A percentile compares a stretch with the other conserved stretches of the same genome.
phyloP scores from a whole-genome alignment of 2,329 filamentous ascomycete genomes.

The Calonectria pteridis region DNA sequence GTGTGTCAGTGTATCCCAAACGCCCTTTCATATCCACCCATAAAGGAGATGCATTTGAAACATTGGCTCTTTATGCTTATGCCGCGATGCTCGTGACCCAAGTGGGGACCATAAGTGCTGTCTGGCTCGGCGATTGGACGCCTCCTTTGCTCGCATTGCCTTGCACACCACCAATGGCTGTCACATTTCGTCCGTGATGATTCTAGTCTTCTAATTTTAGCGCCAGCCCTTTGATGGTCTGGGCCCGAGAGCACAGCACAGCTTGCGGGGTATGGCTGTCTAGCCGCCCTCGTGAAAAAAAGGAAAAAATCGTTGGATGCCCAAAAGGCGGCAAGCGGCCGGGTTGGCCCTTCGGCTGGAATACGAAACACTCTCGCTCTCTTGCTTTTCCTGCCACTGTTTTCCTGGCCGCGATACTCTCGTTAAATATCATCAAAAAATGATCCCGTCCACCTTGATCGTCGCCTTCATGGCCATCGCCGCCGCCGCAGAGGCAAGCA shows the following conservation, averaged over 20 bases:
- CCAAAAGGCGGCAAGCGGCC: not conserved
- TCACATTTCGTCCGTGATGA: not conserved
- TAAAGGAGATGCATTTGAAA: constrained; percentile 6
- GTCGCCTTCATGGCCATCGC: not conserved
- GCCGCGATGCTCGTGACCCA: not conserved
- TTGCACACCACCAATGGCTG: not conserved
- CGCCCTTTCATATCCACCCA: not conserved
- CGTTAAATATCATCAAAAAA: not conserved
- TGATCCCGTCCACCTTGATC: not conserved
- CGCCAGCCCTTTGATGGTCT: not conserved
- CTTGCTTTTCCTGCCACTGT: too few relatives aligned
- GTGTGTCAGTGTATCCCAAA: constrained; percentile 3
- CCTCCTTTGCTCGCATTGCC: not conserved
- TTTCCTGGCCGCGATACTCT: not conserved
- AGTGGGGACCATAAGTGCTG: not conserved
- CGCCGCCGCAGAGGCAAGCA: not conserved
- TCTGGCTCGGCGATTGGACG: not conserved
- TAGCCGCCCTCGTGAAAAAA: not conserved
- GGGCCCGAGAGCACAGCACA: not conserved
- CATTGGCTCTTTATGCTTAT: not conserved
- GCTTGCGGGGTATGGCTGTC: constrained; percentile 1
- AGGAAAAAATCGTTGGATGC: constrained; percentile 2
- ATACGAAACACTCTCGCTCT: not conserved
- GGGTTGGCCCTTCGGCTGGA: not conserved
- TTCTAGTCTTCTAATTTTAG: constrained; percentile 8